phyloP scores from a whole-genome alignment of 2,329 filamentous ascomycete species.

The Fusarium kyushuense region DNA sequence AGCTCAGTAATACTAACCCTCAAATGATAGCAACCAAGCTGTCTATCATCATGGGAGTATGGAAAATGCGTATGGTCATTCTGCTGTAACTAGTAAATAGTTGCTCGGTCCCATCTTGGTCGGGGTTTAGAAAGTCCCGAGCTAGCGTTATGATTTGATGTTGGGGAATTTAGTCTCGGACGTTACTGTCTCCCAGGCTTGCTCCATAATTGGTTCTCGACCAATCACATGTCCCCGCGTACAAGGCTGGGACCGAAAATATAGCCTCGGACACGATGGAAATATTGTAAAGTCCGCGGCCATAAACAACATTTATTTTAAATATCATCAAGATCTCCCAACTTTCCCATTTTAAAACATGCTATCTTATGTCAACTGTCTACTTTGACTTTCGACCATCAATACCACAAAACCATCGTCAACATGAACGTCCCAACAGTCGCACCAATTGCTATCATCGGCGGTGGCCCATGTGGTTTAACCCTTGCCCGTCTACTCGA shows the following conservation, averaged over 20 bases:
- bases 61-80: too few relatives aligned
- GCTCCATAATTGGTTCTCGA: not conserved
- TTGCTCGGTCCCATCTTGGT: too few relatives aligned
- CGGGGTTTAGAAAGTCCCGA: not conserved
- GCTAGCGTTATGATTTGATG: not conserved
- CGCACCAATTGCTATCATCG: constrained; percentile 8
- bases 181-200: not conserved
- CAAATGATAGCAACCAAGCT: too few relatives aligned
- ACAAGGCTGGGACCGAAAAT: not conserved
- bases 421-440: not conserved
- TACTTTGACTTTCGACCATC: too few relatives aligned
- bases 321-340: not conserved
- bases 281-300: too few relatives aligned
- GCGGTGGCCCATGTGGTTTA: constrained; percentile 6
- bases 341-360: not conserved
- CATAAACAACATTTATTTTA: too few relatives aligned
- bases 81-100: too few relatives aligned
- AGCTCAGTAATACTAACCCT: too few relatives aligned
- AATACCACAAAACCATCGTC: too few relatives aligned
- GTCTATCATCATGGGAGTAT: too few relatives aligned
- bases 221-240: not conserved
- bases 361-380: rapidly evolving
- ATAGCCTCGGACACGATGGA: not conserved
- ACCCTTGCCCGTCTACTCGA: constrained; percentile 4
- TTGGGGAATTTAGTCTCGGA: not conserved